phyloP scores from a whole-genome alignment of 495 filamentous ascomycete genomes.

The Talaromyces thailandensis region DNA sequence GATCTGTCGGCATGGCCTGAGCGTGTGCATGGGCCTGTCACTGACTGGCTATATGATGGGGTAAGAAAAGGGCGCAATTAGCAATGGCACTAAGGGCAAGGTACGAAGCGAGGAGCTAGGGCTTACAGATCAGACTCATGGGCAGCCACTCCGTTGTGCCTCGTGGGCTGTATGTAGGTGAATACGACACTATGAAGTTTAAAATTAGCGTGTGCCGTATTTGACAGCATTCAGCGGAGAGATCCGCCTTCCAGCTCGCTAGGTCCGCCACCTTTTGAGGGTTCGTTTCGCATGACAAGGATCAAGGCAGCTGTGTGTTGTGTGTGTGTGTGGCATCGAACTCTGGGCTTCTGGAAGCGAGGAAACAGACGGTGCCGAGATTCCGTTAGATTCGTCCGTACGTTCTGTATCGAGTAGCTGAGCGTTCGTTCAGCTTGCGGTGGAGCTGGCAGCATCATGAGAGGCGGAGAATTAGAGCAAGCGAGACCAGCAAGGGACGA shows the following conservation, averaged over 20 bases:
- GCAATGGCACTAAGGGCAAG: conserved; percentile 1
- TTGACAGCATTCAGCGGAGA: neutral
- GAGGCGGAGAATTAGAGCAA: neutral
- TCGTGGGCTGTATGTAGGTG: neutral
- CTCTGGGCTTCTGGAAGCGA: conserved; percentile 1
- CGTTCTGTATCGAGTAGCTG: neutral
- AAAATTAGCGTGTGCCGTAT: neutral
- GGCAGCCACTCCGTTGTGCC: neutral
- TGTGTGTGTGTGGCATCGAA: neutral
- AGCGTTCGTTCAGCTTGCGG: neutral
- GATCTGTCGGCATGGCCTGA: neutral
- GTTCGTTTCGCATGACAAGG: neutral
- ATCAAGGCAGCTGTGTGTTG: too few relatives aligned
- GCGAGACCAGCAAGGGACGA: neutral
- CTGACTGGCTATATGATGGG: neutral
- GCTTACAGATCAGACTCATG: neutral
- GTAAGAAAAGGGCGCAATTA: neutral
- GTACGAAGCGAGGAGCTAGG: neutral
- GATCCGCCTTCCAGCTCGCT: neutral
- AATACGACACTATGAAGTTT: neutral
- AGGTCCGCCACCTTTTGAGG: neutral
- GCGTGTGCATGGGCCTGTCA: neutral
- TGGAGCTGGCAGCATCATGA: neutral
- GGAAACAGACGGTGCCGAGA: neutral
- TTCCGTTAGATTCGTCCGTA: neutral